Conservation (phyloP, 192 early-diverging fungal genomes). For the Coemansia sp. region DNA sequence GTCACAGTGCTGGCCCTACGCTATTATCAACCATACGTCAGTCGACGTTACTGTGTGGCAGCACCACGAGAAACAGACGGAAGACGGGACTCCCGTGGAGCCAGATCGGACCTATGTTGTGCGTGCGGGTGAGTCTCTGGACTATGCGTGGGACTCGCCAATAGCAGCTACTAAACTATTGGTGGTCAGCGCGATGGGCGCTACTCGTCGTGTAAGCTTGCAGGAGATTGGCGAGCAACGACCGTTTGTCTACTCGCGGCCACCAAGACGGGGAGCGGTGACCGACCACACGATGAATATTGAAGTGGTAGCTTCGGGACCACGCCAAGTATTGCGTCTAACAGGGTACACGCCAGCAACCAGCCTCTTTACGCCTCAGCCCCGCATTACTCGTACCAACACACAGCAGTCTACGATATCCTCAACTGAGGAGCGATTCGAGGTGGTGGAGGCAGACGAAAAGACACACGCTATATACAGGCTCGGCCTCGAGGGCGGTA, state of each 20-base stretch:
- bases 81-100: background rate
- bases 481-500: constrained; percentile 74
- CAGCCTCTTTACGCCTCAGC: constrained; percentile 59
- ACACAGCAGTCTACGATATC: constrained; percentile 20
- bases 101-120: constrained; percentile 34
- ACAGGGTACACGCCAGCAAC: constrained; percentile 65
- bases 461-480: constrained; percentile 60
- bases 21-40: constrained; percentile 61
- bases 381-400: constrained; percentile 20
- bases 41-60: constrained; percentile 78
- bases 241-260: constrained; percentile 75
- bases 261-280: constrained; percentile 19
- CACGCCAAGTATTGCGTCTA: constrained; percentile 67
- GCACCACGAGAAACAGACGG: constrained; percentile 12
- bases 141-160: constrained; percentile 93
- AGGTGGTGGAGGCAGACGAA: constrained; percentile 38
- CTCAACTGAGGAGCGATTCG: constrained; percentile 27
- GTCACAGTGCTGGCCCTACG: constrained; percentile 81
- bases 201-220: constrained; percentile 76
- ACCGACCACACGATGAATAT: constrained; percentile 70
- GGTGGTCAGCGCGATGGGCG: constrained; percentile 72
- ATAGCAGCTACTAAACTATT: constrained; percentile 70
- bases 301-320: constrained; percentile 72
- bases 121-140: constrained; percentile 52
- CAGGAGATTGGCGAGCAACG: constrained; percentile 87